phyloP scores from a whole-genome alignment of 371 early-diverging fungal genomes.

The Zancudomyces culisetae region DNA sequence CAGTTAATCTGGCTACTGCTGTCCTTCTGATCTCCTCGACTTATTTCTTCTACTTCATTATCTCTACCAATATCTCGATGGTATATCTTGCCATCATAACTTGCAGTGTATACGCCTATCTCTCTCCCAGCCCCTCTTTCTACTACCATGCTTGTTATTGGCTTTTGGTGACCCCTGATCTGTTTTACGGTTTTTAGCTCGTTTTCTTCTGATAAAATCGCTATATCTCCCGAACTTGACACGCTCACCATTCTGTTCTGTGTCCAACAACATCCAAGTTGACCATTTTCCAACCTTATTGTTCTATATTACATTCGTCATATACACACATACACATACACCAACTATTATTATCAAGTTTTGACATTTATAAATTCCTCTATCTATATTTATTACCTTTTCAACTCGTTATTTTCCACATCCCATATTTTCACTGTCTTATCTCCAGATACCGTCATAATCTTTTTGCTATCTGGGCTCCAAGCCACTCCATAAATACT shows the following conservation, averaged over 20 bases:
- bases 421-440: constrained; percentile 87
- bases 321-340: too few species aligned
- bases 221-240: constrained; percentile 28
- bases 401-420: constrained; percentile 34
- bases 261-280: constrained; percentile 87
- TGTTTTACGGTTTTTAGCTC: constrained; percentile 6
- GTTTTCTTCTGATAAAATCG: constrained; percentile 7
- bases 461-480: constrained; percentile 56
- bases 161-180: constrained; percentile 63
- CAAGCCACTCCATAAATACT: constrained; percentile 69
- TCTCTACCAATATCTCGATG: not conserved
- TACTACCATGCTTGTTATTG: constrained; percentile 58
- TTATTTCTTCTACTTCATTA: not conserved
- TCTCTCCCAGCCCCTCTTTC: constrained; percentile 26
- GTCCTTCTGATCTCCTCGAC: constrained; percentile 4
- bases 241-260: constrained; percentile 43
- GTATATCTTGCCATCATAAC: constrained; percentile 74
- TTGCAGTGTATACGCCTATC: constrained; percentile 56
- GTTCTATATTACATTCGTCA: too few species aligned
- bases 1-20: constrained; percentile 5
- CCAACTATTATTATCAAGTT: too few species aligned
- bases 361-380: too few species aligned
- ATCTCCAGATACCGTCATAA: constrained; percentile 76
- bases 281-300: constrained; percentile 37
- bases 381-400: too few species aligned